phyloP scores from a whole-genome alignment of 441 rosid genomes.

The Euphorbia celastroides region DNA sequence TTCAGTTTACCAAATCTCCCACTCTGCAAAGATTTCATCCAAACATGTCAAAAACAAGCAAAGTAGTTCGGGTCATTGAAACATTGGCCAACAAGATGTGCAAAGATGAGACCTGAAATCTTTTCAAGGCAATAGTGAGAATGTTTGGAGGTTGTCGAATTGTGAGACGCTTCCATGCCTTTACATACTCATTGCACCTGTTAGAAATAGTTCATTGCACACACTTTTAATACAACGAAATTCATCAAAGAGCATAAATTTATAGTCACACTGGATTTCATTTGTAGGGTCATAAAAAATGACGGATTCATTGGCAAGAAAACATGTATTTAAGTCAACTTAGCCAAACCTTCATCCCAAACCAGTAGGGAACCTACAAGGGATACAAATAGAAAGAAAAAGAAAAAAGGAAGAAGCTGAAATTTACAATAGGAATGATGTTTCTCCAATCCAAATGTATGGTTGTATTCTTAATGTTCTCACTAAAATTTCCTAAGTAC shows the following conservation, averaged over 20 bases:
- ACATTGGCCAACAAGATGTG: constrained; percentile 3
- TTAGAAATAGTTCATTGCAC: constrained; percentile 1
- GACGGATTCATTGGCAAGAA: not conserved
- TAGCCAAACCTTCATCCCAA: no score
- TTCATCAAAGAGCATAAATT: not conserved
- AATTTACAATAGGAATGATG: not conserved
- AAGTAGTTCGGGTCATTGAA: not conserved
- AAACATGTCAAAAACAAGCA: no score
- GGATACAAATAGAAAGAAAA: not conserved
- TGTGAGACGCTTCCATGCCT: constrained; percentile 92
- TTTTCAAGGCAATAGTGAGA: constrained; percentile 89
- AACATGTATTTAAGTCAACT: no score
- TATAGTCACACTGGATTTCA: not conserved
- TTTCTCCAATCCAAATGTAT: not conserved
- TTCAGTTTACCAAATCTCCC: constrained; percentile 97
- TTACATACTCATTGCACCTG: constrained; percentile 62
- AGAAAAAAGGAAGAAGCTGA: not conserved
- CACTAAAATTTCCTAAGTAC: not conserved
- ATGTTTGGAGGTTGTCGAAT: constrained; percentile 69
- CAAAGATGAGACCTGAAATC: constrained; percentile 69
- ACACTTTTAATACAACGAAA: not conserved
- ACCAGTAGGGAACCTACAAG: not conserved
- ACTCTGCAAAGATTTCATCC: constrained; percentile 51
- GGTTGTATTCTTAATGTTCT: not conserved
- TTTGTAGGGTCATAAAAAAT: not conserved